Percentiles rank a stretch among this genome's conserved stretches.
Evolutionary conservation across 2,329 filamentous ascomycete species (phyloP).

Genomic region (Didymella pomorum): DNA sequence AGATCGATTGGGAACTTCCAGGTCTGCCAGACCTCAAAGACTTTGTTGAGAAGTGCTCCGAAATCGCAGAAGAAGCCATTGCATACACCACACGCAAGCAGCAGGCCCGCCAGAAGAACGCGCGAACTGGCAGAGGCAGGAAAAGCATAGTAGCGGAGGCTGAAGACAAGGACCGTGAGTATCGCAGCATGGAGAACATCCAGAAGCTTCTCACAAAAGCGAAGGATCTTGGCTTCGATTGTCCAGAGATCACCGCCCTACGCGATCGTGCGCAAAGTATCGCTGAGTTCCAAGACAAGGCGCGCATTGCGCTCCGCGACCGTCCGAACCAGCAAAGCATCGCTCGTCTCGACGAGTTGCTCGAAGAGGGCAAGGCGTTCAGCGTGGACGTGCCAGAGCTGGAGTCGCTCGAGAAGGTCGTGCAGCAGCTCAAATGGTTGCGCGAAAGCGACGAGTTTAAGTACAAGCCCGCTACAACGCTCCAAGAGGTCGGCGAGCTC

Average conservation of each 20-base stretch:
- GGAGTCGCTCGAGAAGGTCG: constrained; percentile 78
- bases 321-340: constrained; percentile 58
- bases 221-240: constrained; percentile 89
- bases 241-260: constrained; percentile 85
- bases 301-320: constrained; percentile 73
- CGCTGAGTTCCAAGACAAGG: constrained; percentile 81
- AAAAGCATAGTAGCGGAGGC: constrained; percentile 69
- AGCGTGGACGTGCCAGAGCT: constrained; percentile 92
- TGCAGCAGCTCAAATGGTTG: constrained; percentile 90
- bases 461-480: constrained; percentile 68
- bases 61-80: constrained; percentile 97
- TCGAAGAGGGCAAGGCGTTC: constrained; percentile 88
- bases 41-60: constrained; percentile 95
- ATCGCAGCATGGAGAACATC: constrained; percentile 89
- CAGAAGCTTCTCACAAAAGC: constrained; percentile 83
- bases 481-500: constrained; percentile 80
- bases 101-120: constrained; percentile 94
- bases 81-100: constrained; percentile 97
- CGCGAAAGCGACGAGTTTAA: constrained; percentile 74
- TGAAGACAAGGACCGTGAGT: constrained; percentile 83
- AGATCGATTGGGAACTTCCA: constrained; percentile 88
- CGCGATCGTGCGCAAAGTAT: constrained; percentile 87
- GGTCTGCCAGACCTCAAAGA: constrained; percentile 82
- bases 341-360: constrained; percentile 83
- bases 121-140: constrained; percentile 81